These are phyloP conservation scores for Cornus kousa DNA, from an alignment of 148 eudicot genomes.

Conservation along the genomic window DNA sequence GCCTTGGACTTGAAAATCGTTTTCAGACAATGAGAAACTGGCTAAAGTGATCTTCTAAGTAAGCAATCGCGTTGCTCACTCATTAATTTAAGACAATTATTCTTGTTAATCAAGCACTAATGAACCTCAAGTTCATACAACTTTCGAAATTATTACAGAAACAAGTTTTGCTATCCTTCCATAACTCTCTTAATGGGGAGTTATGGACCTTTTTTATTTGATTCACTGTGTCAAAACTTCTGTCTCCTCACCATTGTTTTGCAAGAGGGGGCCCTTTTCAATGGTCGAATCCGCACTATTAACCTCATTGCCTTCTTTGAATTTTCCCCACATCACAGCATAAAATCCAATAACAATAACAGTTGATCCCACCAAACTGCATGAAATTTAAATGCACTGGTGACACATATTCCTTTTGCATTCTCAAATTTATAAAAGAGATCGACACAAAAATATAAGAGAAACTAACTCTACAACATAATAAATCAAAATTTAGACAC, in stretches of 20 bases:
- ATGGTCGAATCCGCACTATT: constrained; percentile 23
- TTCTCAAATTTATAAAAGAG: neutral
- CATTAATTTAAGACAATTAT: neutral
- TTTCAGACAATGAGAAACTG: too few species aligned
- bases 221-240: neutral
- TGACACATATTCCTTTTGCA: neutral
- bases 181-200: neutral
- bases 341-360: constrained; percentile 66
- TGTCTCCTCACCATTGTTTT: constrained; percentile 17
- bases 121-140: too few species aligned
- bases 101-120: neutral
- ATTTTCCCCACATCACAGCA: constrained; percentile 79
- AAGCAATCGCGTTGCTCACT: too few species aligned
- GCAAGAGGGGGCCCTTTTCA: constrained; percentile 40
- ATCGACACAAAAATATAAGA: too few species aligned
- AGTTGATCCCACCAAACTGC: constrained; percentile 70
- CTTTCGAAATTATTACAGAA: too few species aligned
- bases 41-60: too few species aligned
- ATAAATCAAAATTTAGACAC: too few species aligned
- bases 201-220: neutral
- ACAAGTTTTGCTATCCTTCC: neutral
- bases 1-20: too few species aligned
- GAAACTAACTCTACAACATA: too few species aligned
- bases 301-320: constrained; percentile 36
- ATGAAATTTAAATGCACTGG: neutral